A percentile compares a stretch with the other conserved stretches of the same genome.
Evolutionary conservation across 805 yeast species (phyloP).

Genomic region (Sugiyamaella mastotermitis): DNA sequence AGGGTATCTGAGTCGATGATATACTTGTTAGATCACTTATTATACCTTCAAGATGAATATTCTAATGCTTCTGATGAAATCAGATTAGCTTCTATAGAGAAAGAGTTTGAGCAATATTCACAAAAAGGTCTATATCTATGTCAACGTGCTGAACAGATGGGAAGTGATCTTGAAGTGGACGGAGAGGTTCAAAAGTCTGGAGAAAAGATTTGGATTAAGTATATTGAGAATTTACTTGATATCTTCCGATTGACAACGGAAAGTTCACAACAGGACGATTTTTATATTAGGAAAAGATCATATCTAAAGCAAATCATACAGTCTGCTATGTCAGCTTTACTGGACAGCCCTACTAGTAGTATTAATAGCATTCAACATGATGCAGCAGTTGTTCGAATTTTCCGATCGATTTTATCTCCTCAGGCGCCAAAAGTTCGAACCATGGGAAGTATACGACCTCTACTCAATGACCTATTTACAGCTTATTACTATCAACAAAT

Average conservation of each 20-base stretch:
- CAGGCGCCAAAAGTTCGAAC: slow-evolving; percentile 41
- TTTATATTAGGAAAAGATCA: slow-evolving; percentile 15
- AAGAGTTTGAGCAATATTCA: slow-evolving; percentile 16
- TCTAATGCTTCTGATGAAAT: not conserved
- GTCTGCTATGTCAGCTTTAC: slow-evolving; percentile 19
- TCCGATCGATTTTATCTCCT: slow-evolving; percentile 38
- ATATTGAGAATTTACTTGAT: slow-evolving; percentile 36
- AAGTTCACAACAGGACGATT: slow-evolving; percentile 18
- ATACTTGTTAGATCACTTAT: slow-evolving; percentile 24
- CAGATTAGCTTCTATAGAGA: slow-evolving; percentile 2
- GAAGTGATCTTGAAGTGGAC: no score
- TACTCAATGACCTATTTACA: slow-evolving; percentile 56
- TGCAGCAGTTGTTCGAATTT: slow-evolving; percentile 45
- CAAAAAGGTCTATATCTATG: slow-evolving; percentile 23
- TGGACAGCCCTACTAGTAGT: slow-evolving; percentile 29
- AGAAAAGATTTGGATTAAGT: slow-evolving; percentile 32
- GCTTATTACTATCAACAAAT: slow-evolving; percentile 61
- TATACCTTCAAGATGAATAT: slow-evolving; percentile 14
- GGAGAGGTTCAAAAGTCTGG: slow-evolving; percentile 6
- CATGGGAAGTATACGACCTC: slow-evolving; percentile 51
- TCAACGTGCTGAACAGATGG: slow-evolving; percentile 2
- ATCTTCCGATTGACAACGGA: slow-evolving; percentile 6
- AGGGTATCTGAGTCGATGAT: slow-evolving; percentile 28
- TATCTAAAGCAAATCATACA: slow-evolving; percentile 16
- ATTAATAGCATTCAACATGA: slow-evolving; percentile 15